These are phyloP conservation scores for Penicillium dipodomyicola DNA, from an alignment of 495 filamentous ascomycete species.

Conservation along the genomic window DNA sequence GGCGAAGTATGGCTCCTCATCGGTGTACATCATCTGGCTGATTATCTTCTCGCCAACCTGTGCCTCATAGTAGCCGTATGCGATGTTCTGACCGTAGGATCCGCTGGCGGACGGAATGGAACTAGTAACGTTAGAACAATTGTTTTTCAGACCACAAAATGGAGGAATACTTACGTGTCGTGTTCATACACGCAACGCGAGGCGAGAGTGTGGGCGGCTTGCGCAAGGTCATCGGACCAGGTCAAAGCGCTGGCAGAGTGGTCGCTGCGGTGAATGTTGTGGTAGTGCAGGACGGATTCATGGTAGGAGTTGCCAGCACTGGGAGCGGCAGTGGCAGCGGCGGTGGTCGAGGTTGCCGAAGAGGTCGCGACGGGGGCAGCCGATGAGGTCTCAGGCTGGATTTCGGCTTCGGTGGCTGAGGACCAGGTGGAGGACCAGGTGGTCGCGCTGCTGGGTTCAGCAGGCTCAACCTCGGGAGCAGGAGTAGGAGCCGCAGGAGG, in stretches of 20 bases:
- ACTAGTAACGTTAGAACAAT: constrained; percentile 20
- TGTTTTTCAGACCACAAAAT: neutral
- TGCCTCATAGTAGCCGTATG: constrained; percentile 40
- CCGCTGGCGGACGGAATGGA: constrained; percentile 48
- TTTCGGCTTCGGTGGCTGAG: neutral
- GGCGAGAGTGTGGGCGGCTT: constrained; percentile 56
- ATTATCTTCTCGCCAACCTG: constrained; percentile 64
- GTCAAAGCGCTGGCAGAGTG: constrained; percentile 65
- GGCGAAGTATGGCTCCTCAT: constrained; percentile 58
- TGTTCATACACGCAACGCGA: constrained; percentile 68
- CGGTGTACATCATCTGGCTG: constrained; percentile 75
- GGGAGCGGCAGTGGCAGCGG: constrained; percentile 15
- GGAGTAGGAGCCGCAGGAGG: constrained; percentile 9
- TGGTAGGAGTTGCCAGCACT: constrained; percentile 41
- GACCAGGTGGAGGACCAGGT: constrained; percentile 6
- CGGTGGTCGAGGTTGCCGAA: constrained; percentile 22
- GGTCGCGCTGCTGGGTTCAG: constrained; percentile 20
- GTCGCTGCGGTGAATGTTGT: constrained; percentile 84
- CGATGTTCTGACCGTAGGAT: constrained; percentile 86
- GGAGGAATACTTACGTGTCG: constrained; percentile 60
- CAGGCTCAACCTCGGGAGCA: constrained; percentile 15
- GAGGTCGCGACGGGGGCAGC: constrained; percentile 26
- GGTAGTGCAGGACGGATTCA: constrained; percentile 57
- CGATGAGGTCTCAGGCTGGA: constrained; percentile 23
- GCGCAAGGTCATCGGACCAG: constrained; percentile 62